Percentiles rank a stretch among this genome's conserved stretches.
phyloP scores from a whole-genome alignment of 768 basidiomycete genomes.

The Mycena rosella region DNA sequence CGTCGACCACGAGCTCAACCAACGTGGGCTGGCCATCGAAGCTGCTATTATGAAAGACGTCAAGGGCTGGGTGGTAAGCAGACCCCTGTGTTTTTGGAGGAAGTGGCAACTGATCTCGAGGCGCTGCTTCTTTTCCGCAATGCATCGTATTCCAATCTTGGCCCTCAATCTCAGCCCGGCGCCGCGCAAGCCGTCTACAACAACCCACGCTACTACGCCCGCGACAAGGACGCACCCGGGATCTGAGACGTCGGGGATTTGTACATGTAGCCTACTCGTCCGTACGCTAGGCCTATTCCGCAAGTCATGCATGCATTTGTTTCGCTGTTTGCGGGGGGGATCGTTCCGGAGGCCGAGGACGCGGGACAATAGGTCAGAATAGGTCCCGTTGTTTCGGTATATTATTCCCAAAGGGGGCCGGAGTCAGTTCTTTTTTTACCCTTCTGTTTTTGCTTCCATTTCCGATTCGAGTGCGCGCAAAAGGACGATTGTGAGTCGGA shows the following conservation, averaged over 20 bases:
- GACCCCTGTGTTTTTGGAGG: conserved; percentile 37
- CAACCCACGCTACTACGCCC: conserved; percentile 72
- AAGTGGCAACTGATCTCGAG: conserved; percentile 33
- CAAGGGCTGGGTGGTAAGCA: conserved; percentile 90
- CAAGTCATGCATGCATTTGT: no score
- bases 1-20: conserved; percentile 83
- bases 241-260: not conserved
- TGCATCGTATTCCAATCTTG: conserved; percentile 30
- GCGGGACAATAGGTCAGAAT: conserved; percentile 27
- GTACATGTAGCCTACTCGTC: not conserved
- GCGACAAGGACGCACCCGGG: not conserved
- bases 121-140: conserved; percentile 26
- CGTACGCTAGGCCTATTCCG: not conserved
- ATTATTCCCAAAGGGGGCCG: conserved; percentile 24
- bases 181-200: conserved; percentile 92
- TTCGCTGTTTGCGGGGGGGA: no score
- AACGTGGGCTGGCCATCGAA: conserved; percentile 84
- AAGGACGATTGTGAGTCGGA: not conserved
- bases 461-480: not conserved
- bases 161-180: conserved; percentile 67
- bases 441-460: conserved; percentile 33
- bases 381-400: conserved; percentile 25
- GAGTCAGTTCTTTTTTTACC: conserved; percentile 9
- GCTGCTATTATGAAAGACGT: conserved; percentile 96
- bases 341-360: not conserved